A percentile compares a stretch with the other conserved stretches of the same genome.
phyloP scores from a whole-genome alignment of 2,329 filamentous ascomycete genomes.

The Alternaria metachromatica region DNA sequence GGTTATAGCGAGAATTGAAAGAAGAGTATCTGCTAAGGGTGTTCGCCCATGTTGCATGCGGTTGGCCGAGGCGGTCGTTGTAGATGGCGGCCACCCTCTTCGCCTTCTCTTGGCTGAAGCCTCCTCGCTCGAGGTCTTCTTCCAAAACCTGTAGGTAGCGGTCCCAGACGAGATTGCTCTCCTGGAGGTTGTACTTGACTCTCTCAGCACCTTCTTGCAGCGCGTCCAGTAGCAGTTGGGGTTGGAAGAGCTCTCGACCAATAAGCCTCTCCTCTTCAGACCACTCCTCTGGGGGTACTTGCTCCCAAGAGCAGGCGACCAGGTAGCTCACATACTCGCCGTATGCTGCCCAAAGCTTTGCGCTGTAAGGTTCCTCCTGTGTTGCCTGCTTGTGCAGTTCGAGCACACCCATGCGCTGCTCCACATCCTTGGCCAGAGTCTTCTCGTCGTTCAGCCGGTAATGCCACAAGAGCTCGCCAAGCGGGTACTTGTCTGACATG shows the following conservation, averaged over 20 bases:
- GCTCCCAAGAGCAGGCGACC: conserved; percentile 68
- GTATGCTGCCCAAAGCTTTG: conserved; percentile 77
- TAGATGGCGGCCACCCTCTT: conserved; percentile 73
- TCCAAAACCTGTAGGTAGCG: conserved; percentile 76
- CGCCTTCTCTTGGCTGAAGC: conserved; percentile 60
- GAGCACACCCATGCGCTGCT: conserved; percentile 72
- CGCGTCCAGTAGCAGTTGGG: conserved; percentile 69
- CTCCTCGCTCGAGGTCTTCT: conserved; percentile 67
- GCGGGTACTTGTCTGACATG: conserved; percentile 69
- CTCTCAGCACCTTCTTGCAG: conserved; percentile 76
- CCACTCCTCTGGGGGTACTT: conserved; percentile 55
- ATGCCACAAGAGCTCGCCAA: conserved; percentile 79
- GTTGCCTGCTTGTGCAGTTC: conserved; percentile 76
- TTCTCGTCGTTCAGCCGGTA: conserved; percentile 78
- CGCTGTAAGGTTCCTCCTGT: conserved; percentile 73
- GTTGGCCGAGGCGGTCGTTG: conserved; percentile 72
- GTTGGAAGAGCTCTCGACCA: conserved; percentile 74
- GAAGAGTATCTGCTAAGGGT: conserved; percentile 77
- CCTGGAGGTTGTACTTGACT: conserved; percentile 75
- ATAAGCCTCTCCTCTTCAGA: conserved; percentile 72
- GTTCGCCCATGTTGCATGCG: conserved; percentile 76
- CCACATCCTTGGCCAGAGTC: conserved; percentile 65
- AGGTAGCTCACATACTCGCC: conserved; percentile 79
- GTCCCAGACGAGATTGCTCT: conserved; percentile 82
- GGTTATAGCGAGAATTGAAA: conserved; percentile 75